Evolutionary conservation across 1,139 yeast genomes (phyloP), one percentile per base, ranked within the genome.

Genomic region (Tardiomyces digboiensis): DNA sequence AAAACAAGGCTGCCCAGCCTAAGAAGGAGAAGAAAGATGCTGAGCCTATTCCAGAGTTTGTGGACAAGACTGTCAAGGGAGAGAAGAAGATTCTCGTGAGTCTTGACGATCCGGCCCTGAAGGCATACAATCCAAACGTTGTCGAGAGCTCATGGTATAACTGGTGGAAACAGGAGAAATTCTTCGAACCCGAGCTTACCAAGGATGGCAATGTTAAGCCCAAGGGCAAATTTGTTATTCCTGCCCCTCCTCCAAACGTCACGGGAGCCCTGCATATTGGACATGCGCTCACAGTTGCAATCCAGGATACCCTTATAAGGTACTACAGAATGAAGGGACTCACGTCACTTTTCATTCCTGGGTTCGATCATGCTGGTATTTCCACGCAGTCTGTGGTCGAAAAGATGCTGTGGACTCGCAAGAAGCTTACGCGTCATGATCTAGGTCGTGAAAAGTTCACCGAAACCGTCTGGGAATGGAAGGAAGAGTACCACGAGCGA

Each of bases 231-330:
- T 91, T 91, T 67, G 76, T 85, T 51, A 86, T 91, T 57, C 97
- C 98, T 38, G 94, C 96, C 20, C 98, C 98, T 41, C 99, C 99
- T 51, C 98, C 98, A 60, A 91, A 91, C 62, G 95, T 93, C 53
- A 91, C 99, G 40, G 98, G 99, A 70, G 97, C 97, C 44, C 76
- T 91, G 56, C 99, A 91, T 66, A 93, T 91, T 65, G 99, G 99
- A 57, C 98, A 93, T 66, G 98, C 97, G 23, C 76, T 91, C 64
- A 93, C 98, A 19, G 87, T 89, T 51, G 74, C 97, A 39, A 84
- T 91, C 61, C 99, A 91, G 71, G 99, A 91, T 66, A 68, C 97
- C 36, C 76, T 91, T 62, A 80, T 88, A 52, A 80, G 99, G 68
- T 91, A 78, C 74, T 80, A 93, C 73, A 83, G 98, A 73, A 91